Percentiles rank a stretch among this genome's conserved stretches.
These are phyloP conservation scores for Furcasterigmium sp. DNA, from an alignment of 2,329 filamentous ascomycete genomes.

Conservation along the genomic window DNA sequence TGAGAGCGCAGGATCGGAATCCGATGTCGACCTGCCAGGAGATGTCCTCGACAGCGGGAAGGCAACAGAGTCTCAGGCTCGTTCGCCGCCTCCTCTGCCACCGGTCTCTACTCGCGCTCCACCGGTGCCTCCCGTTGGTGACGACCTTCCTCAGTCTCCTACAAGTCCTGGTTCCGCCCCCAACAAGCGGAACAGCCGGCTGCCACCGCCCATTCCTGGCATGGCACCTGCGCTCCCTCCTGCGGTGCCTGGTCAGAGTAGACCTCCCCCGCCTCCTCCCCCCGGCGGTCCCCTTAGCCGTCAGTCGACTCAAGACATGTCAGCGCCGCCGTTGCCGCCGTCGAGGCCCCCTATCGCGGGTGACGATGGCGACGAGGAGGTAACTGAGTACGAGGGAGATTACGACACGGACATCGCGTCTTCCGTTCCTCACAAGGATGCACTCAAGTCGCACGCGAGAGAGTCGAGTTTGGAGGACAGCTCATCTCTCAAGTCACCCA, in stretches of 20 bases:
- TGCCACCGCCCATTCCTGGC: conserved; percentile 57
- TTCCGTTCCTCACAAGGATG: conserved; percentile 91
- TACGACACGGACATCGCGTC: conserved; percentile 97
- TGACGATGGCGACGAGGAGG: conserved; percentile 71
- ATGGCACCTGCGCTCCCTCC: conserved; percentile 40
- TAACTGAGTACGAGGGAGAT: conserved; percentile 93
- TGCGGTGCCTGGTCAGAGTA: conserved; percentile 42
- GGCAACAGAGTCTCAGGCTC: conserved; percentile 3
- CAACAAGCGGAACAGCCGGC: conserved; percentile 51
- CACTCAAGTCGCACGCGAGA: conserved; percentile 73
- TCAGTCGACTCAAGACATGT: conserved; percentile 53
- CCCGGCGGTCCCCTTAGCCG: conserved; percentile 46
- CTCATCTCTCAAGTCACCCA: conserved; percentile 53
- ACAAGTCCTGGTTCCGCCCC: conserved; percentile 20
- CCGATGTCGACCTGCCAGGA: conserved; percentile 78
- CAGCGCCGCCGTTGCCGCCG: conserved; percentile 14
- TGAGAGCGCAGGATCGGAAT: conserved; percentile 74
- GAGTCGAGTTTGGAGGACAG: conserved; percentile 73
- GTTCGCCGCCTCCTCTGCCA: conserved; percentile 36
- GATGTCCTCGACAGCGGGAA: conserved; percentile 14
- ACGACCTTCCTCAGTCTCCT: conserved; percentile 40
- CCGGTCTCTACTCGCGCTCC: conserved; percentile 22
- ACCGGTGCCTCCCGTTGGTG: conserved; percentile 28
- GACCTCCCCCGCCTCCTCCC: conserved; percentile 65
- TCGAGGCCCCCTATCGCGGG: conserved; percentile 17